A percentile compares a stretch with the other conserved stretches of the same genome.
phyloP scores from a whole-genome alignment of 805 yeast species.

The Nakazawaea ishiwadae region DNA sequence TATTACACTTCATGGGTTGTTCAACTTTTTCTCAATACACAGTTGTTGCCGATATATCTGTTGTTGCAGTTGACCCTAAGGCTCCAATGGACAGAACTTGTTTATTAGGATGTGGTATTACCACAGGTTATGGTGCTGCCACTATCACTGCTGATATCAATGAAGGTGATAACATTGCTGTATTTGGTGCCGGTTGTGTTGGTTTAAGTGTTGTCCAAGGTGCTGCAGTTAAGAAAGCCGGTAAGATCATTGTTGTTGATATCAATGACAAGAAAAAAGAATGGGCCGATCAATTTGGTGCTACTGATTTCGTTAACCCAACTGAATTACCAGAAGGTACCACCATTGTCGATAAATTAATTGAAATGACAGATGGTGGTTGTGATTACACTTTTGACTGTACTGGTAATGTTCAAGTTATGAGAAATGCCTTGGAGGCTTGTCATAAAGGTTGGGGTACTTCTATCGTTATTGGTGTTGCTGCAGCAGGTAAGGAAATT shows the following conservation, averaged over 20 bases:
- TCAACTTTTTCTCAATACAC: constrained; percentile 97
- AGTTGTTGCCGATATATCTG: constrained; percentile 95
- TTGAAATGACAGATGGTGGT: constrained; percentile 96
- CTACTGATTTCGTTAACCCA: constrained; percentile 93
- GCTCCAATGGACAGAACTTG: constrained; percentile 87
- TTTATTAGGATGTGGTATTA: constrained; percentile 96
- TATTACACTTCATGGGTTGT: constrained; percentile 96
- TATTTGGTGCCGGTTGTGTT: constrained; percentile 97
- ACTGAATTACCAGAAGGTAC: constrained; percentile 66
- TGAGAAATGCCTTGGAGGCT: constrained; percentile 95
- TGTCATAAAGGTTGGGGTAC: constrained; percentile 99
- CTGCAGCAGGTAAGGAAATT: constrained; percentile 97
- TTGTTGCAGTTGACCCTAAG: constrained; percentile 81
- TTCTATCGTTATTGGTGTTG: constrained; percentile 94
- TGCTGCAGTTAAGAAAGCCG: constrained; percentile 78
- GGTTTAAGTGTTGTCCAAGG: constrained; percentile 97
- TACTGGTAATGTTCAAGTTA: constrained; percentile 92
- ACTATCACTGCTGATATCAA: constrained; percentile 87
- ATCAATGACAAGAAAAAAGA: constrained; percentile 77
- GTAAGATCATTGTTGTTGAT: constrained; percentile 80
- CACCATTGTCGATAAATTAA: constrained; percentile 73
- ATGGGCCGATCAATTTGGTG: constrained; percentile 89
- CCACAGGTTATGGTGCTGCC: constrained; percentile 98
- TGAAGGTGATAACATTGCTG: constrained; percentile 90
- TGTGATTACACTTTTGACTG: constrained; percentile 95